Evolutionary conservation across 2,329 filamentous ascomycete species (phyloP).

Genomic region (Paraconiothyrium brasiliense): DNA sequence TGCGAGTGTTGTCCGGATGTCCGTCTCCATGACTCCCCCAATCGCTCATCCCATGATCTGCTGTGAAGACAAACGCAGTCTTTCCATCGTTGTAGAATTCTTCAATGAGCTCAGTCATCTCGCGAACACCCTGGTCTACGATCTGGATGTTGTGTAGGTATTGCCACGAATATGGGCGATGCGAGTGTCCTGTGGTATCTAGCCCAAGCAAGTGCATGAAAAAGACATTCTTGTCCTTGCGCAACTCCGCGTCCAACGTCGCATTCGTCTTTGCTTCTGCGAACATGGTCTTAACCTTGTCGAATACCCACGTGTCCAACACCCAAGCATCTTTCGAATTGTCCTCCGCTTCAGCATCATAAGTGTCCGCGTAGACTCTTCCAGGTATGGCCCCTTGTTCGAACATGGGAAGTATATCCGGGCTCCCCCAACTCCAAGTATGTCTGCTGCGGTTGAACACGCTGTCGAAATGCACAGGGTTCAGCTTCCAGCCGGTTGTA

Average conservation of each 20-base stretch:
- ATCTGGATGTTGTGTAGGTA: constrained; percentile 95
- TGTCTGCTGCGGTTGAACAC: constrained; percentile 97
- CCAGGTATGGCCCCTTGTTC: constrained; percentile 89
- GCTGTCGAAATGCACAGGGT: constrained; percentile 97
- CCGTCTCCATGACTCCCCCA: constrained; percentile 99
- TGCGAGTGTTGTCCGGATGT: constrained; percentile 95
- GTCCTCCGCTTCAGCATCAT: constrained; percentile 86
- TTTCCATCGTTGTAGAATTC: constrained; percentile 84
- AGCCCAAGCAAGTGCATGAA: constrained; percentile 93
- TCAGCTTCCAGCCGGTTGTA: constrained; percentile 97
- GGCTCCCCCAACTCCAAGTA: constrained; percentile 99
- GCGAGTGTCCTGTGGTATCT: constrained; percentile 87
- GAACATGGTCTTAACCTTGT: constrained; percentile 89
- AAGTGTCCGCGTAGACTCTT: constrained; percentile 85
- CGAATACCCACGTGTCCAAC: constrained; percentile 95
- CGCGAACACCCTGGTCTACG: constrained; percentile 87
- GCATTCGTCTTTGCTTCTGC: constrained; percentile 79
- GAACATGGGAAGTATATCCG: constrained; percentile 98
- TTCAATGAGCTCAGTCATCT: constrained; percentile 82
- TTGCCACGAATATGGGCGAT: constrained; percentile 92
- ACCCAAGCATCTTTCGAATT: constrained; percentile 83
- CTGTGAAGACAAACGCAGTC: constrained; percentile 96
- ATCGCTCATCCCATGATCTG: constrained; percentile 98
- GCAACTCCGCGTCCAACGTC: constrained; percentile 75
- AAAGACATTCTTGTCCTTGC: constrained; percentile 89